Base-by-base conservation (phyloP, 495 filamentous ascomycete genomes). In the Annulohypoxylon moriforme region DNA sequence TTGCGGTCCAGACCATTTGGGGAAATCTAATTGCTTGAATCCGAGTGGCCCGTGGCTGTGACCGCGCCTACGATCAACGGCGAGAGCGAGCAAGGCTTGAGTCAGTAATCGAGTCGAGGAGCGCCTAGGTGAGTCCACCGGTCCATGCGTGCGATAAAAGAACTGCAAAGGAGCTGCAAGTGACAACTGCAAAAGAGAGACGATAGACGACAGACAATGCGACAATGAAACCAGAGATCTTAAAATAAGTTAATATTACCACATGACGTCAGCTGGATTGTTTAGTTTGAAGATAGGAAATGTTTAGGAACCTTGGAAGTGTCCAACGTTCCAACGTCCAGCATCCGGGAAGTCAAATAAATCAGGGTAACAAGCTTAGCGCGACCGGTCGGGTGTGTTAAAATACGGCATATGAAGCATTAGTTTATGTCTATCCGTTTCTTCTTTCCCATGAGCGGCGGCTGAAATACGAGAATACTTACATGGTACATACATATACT, bases 1-100 rank as follows among this genome's bases (percentile, higher is more conserved):
- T 65, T 65, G 18, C 47, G 64, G 60, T 73, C 65, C 56, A 69
- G 71, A 67, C 71, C 71, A 59, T 46, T 69, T 57, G 66, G 31
- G 52, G 56, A 57, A 66, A 44, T 49, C 24, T 4, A 22, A 40
- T 0, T 42, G 46, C 49, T 61, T 33, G 58, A 58, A 55, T 56
- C 64, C 59, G 46, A 56, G 46, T 73, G 60, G 56, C 7, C 29
- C 44, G 40, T 36, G 49, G 10, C 31, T 24, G 7, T 34, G 16
- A 56, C 50, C 24, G 33, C 33, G 18, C 13, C 64, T 29, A 62
- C 34, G 31, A 13, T 47, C 6, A 22, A 50, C 14, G 40, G n/a
- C 18, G 20, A 58, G 22, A 16, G 20, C 18, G 33, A 40, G 64
- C 31, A 22, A 58, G 58, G 63, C 50, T 58, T 31, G 60, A 49